Evolutionary conservation across 768 basidiomycete species (phyloP).

Genomic region (Tulasnella sp.): DNA sequence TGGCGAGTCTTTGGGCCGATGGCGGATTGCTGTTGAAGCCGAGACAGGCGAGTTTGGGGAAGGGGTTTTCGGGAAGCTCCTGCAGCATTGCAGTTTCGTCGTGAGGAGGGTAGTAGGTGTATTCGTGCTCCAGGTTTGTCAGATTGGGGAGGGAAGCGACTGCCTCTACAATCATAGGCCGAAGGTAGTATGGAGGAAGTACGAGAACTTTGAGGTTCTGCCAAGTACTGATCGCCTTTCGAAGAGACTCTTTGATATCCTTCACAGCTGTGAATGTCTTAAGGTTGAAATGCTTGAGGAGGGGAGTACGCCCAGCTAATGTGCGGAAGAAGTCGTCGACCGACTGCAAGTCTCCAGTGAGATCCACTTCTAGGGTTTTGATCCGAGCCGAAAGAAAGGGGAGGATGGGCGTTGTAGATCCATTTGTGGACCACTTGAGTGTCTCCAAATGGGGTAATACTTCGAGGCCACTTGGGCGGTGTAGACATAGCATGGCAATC

Average conservation of each 20-base stretch:
- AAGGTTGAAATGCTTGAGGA: too few species aligned
- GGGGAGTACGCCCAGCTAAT: background rate
- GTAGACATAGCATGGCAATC: background rate
- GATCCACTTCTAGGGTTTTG: background rate
- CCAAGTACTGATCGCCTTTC: background rate
- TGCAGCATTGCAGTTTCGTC: background rate
- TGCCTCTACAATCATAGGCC: background rate
- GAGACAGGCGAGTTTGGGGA: too few species aligned
- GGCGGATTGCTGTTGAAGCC: background rate
- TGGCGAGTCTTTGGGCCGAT: background rate
- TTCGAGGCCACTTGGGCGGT: background rate
- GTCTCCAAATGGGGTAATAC: background rate
- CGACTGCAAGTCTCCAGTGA: too few species aligned
- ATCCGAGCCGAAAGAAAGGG: background rate
- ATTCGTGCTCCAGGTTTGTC: background rate
- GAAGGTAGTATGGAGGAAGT: background rate
- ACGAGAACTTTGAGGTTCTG: background rate
- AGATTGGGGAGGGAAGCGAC: background rate
- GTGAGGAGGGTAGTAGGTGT: accelerated
- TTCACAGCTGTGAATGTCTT: too few species aligned
- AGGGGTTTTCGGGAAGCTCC: background rate
- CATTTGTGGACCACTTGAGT: background rate
- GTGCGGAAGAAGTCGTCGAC: background rate
- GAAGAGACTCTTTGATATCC: background rate
- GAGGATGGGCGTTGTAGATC: background rate